Conservation (phyloP, 2,329 filamentous ascomycete species). For the Verticillium klebahnii region DNA sequence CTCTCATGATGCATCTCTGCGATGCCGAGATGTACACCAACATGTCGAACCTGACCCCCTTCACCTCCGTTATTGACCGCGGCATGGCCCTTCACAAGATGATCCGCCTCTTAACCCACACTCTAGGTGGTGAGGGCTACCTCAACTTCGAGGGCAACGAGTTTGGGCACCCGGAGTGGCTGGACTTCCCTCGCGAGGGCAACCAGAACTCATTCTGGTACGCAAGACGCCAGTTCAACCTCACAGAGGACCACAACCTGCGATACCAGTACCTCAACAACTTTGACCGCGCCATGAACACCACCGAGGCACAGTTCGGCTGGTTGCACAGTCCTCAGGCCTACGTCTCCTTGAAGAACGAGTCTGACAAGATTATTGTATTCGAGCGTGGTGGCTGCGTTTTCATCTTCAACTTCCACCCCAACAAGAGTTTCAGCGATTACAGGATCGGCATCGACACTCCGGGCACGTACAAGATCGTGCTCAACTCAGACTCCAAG, state of each 20-base stretch:
- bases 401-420: conserved; percentile 96
- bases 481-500: conserved; percentile 75
- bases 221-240: conserved; percentile 86
- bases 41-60: conserved; percentile 82
- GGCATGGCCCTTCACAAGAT: conserved; percentile 95
- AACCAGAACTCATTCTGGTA: conserved; percentile 95
- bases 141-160: conserved; percentile 99
- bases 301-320: conserved; percentile 79
- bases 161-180: conserved; percentile 97
- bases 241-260: conserved; percentile 78
- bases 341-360: conserved; percentile 90
- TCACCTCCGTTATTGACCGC: conserved; percentile 84
- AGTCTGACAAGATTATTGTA: conserved; percentile 88
- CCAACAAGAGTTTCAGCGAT: conserved; percentile 78
- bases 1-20: conserved; percentile 95
- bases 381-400: conserved; percentile 89
- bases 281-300: conserved; percentile 91
- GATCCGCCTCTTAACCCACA: conserved; percentile 90
- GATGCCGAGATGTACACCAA: conserved; percentile 97
- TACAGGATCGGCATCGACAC: conserved; percentile 87
- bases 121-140: conserved; percentile 89
- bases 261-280: conserved; percentile 90
- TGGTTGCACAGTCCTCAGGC: conserved; percentile 86
- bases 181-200: conserved; percentile 92
- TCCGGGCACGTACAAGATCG: conserved; percentile 79